phyloP scores from a whole-genome alignment of 176 grass and related monocot genomes.

The Oryza meyeriana region DNA sequence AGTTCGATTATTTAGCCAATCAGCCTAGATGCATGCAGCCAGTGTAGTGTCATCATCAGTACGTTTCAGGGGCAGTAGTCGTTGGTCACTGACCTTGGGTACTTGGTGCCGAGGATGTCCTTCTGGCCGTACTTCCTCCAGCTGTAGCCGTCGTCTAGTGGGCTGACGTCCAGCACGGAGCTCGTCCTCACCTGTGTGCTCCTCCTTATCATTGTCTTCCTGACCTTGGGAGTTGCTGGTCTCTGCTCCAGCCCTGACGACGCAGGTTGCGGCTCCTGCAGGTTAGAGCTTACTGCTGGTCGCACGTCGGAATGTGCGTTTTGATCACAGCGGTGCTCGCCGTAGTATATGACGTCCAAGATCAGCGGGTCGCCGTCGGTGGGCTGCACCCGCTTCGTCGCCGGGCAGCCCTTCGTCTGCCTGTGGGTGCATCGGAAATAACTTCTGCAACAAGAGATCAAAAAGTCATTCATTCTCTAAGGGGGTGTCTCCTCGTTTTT shows the following conservation, averaged over 20 bases:
- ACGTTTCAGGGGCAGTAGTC: no score
- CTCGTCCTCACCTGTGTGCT: slow-evolving; percentile 28
- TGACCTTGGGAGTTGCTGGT: rapidly evolving
- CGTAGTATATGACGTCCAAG: slow-evolving; percentile 32
- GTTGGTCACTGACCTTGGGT: slow-evolving; percentile 40
- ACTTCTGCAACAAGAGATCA: slow-evolving; percentile 7
- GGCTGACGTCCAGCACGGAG: slow-evolving; percentile 1
- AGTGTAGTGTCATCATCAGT: no score
- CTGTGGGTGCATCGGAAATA: slow-evolving; percentile 41
- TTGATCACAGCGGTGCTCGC: neutral
- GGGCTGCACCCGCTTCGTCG: slow-evolving; percentile 35
- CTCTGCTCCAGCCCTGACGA: neutral
- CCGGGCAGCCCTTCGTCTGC: slow-evolving; percentile 10
- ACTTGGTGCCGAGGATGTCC: slow-evolving; percentile 31
- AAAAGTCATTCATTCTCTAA: no score
- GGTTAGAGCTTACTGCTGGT: no score
- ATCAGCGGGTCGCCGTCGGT: slow-evolving; percentile 10
- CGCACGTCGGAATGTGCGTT: neutral
- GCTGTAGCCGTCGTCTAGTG: slow-evolving; percentile 35
- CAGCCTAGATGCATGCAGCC: no score
- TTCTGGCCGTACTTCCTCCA: slow-evolving; percentile 69
- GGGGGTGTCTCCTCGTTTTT: no score
- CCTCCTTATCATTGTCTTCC: neutral
- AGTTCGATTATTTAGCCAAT: neutral
- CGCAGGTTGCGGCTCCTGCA: neutral